Evolutionary conservation across 805 yeast genomes (phyloP), one percentile per base, ranked within the genome.

Genomic region (Nakazawaea holstii): DNA sequence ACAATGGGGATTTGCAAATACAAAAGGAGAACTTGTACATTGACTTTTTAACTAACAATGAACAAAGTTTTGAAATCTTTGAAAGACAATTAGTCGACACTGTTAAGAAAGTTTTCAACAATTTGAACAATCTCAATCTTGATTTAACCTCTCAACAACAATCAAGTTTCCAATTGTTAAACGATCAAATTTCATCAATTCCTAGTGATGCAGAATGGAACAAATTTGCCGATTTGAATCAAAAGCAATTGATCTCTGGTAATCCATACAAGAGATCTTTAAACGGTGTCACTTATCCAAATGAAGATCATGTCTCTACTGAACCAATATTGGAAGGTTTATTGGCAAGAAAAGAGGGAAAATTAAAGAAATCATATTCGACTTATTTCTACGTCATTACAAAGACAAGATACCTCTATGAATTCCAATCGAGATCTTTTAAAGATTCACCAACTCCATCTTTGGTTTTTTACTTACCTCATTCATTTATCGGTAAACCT

Each of bases 311-410:
- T 54, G 61, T 60, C 29, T 53, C 76, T 3, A 64, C 75, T 6
- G 52, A 48, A 30, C 80, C 82, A 2, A 58, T 74, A 26, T 58
- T 76, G 13, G 78, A 74, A 53, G 82, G 82, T 35, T 51, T 66
- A 27, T 57, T 77, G 36, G 61, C 63, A 53, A 69, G 74, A 45
- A 74, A 73, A 57, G 72, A 70, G 41, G 74, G 77, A 6, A 59
- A 62, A 33, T 49, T 77, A 28, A 57, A 65, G 45, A 72, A 73
- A 53, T 59, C 65, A 45, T 76, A 69, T 58, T 61, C 62, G 45
- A 66, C 65, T 8, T 69, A 66, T 53, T 77, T 69, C 57, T 77
- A 68, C 54, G 80, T 72, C 35, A 60, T 77, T 38, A 69, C 80
- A 6, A 72, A 70, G 29, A 54, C 77, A 1, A 64, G 70, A 20